Conservation (phyloP, 129 eudicot species). For the Helianthus annuus region DNA sequence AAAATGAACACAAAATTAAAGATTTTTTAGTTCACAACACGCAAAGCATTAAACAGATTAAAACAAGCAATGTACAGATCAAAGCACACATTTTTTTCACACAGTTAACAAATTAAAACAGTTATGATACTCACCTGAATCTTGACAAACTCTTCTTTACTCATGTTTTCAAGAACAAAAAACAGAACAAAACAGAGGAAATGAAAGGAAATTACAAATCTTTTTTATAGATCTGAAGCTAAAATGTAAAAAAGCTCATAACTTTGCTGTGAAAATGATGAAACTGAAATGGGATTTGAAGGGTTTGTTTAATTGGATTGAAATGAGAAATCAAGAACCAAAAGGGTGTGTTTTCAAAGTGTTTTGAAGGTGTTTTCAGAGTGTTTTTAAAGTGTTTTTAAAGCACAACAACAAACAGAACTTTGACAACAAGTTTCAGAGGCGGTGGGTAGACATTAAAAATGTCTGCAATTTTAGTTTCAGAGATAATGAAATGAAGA, state of each 20-base stretch:
- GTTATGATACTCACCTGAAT: conserved; percentile 62
- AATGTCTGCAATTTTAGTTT: conserved; percentile 25
- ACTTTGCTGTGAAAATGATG: conserved; percentile 23
- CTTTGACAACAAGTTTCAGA: conserved; percentile 35
- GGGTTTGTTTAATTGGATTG: conserved; percentile 21
- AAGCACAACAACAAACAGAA: conserved; percentile 19
- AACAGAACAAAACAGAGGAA: conserved; percentile 17
- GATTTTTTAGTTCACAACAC: conserved; percentile 43
- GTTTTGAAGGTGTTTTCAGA: too few species aligned
- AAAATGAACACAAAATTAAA: neutral
- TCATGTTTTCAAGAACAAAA: conserved; percentile 49
- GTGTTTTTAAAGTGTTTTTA: too few species aligned
- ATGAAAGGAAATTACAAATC: neutral
- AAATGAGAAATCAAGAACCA: conserved; percentile 16
- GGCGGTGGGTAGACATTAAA: conserved; percentile 74
- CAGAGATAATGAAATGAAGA: conserved; percentile 26
- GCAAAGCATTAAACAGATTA: conserved; percentile 26
- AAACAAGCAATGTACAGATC: conserved; percentile 23
- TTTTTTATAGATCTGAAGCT: conserved; percentile 30
- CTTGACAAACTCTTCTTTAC: conserved; percentile 98
- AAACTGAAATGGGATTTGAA: conserved; percentile 3
- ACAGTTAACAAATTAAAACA: conserved; percentile 10
- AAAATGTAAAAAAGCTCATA: conserved; percentile 11
- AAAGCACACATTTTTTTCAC: conserved; percentile 26
- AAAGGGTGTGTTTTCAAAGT: neutral